phyloP scores from a whole-genome alignment of 2,329 filamentous ascomycete species.

The Arachnopeziza araneosa region DNA sequence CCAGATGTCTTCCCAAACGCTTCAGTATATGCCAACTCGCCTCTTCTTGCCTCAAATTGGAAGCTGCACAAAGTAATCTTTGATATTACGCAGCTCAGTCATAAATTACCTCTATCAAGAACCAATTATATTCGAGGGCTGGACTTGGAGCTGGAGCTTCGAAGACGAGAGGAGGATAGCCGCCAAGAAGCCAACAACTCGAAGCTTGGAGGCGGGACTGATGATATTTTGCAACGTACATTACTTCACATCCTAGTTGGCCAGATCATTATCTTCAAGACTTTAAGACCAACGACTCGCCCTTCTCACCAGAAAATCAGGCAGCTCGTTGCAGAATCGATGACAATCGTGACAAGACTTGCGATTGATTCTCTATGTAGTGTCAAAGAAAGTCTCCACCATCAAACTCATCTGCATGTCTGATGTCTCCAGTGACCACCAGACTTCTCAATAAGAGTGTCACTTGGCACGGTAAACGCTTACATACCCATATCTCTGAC shows the following conservation, averaged over 20 bases:
- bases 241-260: neutral
- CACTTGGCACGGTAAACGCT: no score
- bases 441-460: no score
- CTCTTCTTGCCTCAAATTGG: slow-evolving; percentile 4
- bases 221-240: neutral
- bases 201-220: neutral
- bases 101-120: neutral
- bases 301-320: neutral
- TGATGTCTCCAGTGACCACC: no score
- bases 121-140: neutral
- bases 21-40: neutral
- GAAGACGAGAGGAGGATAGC: neutral
- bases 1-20: slow-evolving; percentile 1
- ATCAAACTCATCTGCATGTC: no score
- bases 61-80: slow-evolving; percentile 3
- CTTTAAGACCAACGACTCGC: neutral
- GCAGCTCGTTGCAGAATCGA: neutral
- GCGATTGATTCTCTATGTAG: neutral
- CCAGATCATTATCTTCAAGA: neutral
- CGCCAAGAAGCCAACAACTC: neutral
- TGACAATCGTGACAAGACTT: neutral
- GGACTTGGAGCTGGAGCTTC: neutral
- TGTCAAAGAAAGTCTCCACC: no score
- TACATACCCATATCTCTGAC: no score
- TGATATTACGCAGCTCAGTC: neutral